Base-by-base conservation (phyloP, 768 basidiomycete species). In the Tulasnella sp. region DNA sequence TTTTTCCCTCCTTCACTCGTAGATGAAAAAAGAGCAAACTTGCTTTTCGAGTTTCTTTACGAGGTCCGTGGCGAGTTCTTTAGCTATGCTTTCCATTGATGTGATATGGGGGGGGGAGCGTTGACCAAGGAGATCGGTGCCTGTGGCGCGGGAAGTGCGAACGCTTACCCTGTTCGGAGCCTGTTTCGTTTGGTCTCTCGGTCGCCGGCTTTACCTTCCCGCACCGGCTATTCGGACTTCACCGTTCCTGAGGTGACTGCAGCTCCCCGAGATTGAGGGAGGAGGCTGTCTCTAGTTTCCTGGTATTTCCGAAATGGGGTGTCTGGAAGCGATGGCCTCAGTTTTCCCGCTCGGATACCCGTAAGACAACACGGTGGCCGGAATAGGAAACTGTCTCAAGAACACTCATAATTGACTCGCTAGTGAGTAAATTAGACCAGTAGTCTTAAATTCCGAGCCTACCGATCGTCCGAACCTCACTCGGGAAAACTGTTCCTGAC, bases 61-160 rank as follows among this genome's bases (percentile, higher is more conserved):
- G 72, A 90, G 83, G 74, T 84, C 83, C 6, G 83, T 80, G 3
- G 89, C 89, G 1, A 89, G 86, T 12, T 88, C 84, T 24, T 82
- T 82, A 69, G 88, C 87, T 78, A 86, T 69, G n/a, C 41, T 60
- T 24, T 78, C 77, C 76, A 76, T 76, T 14, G 64, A 6, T 20
- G 16, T 28, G 28, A 28, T n/a, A n/a, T 5, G 64, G 34, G 18
- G 64, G 34, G 34, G 18, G 31, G n/a, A n/a, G 28, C 64, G 28
- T n/a, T n/a, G n/a, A n/a, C n/a, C n/a, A 11, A 24, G 54, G 54
- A 54, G 3, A 18, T 16, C 12, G 64, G 64, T 69, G 6, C 64
- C 64, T 28, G 64, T 69, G 64, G 64, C 64, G 34, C 12, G 64
- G 64, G 34, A 69, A 69, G 6, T 14, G n/a, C 11, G 48, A 22